These are phyloP conservation scores for Penicillium sp. DNA, from an alignment of 2,329 filamentous ascomycete genomes.

Conservation along the genomic window DNA sequence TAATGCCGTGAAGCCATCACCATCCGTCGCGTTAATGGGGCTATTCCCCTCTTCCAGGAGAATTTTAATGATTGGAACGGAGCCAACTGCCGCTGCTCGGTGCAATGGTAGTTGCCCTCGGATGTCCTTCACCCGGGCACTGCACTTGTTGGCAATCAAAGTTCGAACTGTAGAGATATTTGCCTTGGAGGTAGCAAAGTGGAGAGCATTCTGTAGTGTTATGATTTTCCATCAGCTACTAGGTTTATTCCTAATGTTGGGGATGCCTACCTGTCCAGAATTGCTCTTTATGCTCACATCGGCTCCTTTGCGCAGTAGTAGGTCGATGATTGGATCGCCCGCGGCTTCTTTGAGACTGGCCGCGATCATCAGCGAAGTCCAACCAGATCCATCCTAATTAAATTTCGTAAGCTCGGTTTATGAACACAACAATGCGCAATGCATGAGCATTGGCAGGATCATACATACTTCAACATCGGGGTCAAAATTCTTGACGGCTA, in stretches of 20 bases:
- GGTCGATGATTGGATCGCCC: slow-evolving; percentile 46
- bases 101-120: slow-evolving; percentile 90
- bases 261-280: slow-evolving; percentile 42
- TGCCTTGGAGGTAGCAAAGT: slow-evolving; percentile 88
- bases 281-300: slow-evolving; percentile 47
- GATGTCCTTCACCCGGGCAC: slow-evolving; percentile 77
- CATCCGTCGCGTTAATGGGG: slow-evolving; percentile 80
- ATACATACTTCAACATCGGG: slow-evolving; percentile 70
- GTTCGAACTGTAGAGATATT: slow-evolving; percentile 79
- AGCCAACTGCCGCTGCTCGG: slow-evolving; percentile 86
- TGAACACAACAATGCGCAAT: no score
- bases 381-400: slow-evolving; percentile 48
- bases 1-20: slow-evolving; percentile 80
- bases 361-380: slow-evolving; percentile 54
- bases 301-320: slow-evolving; percentile 49
- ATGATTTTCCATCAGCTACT: not conserved
- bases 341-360: slow-evolving; percentile 48
- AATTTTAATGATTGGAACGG: slow-evolving; percentile 79
- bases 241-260: not conserved
- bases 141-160: slow-evolving; percentile 75
- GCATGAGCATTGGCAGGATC: not conserved
- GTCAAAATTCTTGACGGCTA: slow-evolving; percentile 73
- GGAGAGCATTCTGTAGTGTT: slow-evolving; percentile 70
- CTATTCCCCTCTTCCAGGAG: slow-evolving; percentile 73
- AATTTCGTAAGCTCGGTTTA: not conserved